Evolutionary conservation across 78 protist genomes (phyloP).

Genomic region (slime mould (Dictyostelium discoideum)): dicty_2.7 NC_007088.5:6097501-6098000

Average conservation of each 20-base stretch:
- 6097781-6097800: background rate
- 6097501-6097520: conserved; percentile 13
- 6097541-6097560: background rate
- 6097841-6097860: background rate
- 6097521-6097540: background rate
- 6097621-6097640: background rate
- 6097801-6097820: background rate
- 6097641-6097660: background rate
- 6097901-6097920: background rate
- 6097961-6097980: background rate
- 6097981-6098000: background rate
- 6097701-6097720: background rate
- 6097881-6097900: background rate
- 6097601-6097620: background rate
- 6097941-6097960: background rate
- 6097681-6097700: background rate
- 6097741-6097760: background rate
- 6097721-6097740: background rate
- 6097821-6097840: background rate
- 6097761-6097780: conserved; percentile 3
- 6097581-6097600: background rate
- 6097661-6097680: conserved; percentile 1
- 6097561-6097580: background rate
- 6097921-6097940: background rate
- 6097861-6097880: background rate